Conservation (phyloP, 148 eudicot species). For the Suaeda aralocaspica region DNA sequence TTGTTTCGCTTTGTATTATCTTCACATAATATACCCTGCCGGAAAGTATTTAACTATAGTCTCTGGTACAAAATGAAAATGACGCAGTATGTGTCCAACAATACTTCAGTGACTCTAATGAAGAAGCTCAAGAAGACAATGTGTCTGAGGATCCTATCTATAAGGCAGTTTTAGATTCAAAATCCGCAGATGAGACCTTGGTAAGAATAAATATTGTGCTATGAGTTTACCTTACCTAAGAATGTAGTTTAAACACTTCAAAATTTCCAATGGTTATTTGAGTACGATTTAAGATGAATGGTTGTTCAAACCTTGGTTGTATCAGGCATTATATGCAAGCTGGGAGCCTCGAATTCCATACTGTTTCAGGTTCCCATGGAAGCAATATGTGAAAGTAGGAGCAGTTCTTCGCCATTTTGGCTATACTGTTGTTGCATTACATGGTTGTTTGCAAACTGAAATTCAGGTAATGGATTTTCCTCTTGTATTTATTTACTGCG, state of each 20-base stretch:
- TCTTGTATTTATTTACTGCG: too few relatives aligned
- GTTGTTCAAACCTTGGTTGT: not conserved
- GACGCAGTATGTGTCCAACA: slow-evolving; percentile 73
- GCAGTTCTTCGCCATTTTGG: slow-evolving; percentile 83
- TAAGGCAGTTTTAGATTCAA: slow-evolving; percentile 76
- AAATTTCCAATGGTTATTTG: too few relatives aligned
- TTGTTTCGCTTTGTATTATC: not conserved
- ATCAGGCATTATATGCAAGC: slow-evolving; percentile 83
- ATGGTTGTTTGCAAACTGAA: slow-evolving; percentile 86
- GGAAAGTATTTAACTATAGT: not conserved
- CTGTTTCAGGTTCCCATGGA: slow-evolving; percentile 64
- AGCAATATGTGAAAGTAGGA: slow-evolving; percentile 80
- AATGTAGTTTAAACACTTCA: too few relatives aligned
- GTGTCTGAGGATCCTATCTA: slow-evolving; percentile 64
- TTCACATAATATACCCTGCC: not conserved
- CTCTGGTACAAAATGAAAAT: slow-evolving; percentile 1
- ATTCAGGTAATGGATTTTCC: slow-evolving; percentile 54
- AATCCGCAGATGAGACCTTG: slow-evolving; percentile 63
- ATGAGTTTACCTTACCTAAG: not conserved
- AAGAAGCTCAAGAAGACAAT: slow-evolving; percentile 28
- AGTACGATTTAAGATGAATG: not conserved
- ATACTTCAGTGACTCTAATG: slow-evolving; percentile 52
- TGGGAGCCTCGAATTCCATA: slow-evolving; percentile 84
- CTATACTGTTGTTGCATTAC: slow-evolving; percentile 79
- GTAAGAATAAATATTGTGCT: slow-evolving; percentile 28